Base-by-base conservation (phyloP, 345 rosid species). In the Eucalyptus sp. region DNA sequence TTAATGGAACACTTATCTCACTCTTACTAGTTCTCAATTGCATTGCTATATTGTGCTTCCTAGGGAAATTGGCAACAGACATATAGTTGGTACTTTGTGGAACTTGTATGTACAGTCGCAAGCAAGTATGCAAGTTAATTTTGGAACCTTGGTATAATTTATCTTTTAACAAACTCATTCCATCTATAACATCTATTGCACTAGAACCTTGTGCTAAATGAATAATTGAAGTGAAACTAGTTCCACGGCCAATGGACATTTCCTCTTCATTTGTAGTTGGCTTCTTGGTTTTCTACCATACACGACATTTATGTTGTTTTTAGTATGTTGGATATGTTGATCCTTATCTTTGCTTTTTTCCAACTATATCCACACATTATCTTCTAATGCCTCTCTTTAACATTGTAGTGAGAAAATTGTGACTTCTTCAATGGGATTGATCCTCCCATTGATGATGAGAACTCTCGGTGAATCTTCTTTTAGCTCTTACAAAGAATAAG, bases 41-140 rank as follows among this genome's bases (percentile, higher is more conserved):
- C 68, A 60, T 60, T 27, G 68, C 31, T 27, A 60, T 12, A 29
- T 60, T 12, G 16, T 60, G 68, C 68, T 27, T 60, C 33, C 68
- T 91, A 97, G 98, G 98, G 95, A 97, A 94, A 95, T 94, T 88
- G 98, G 99, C 33, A 96, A 95, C 92, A 96, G 96, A 81, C 98
- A 96, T 94, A 87, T 96, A 93, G 96, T 97, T 86, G 99, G 99
- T 90, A 97, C 96, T 20, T 93, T 96, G 48, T 90, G 99, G 88
- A 97, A 97, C 94, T 91, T 97, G 99, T 94, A 94, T 92, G 96
- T 66, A 87, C n/a, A 60, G 7, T 27, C 12, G 0, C 66, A 10
- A 27, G 66, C 66, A 60, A 25, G n/a, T 27, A 1, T 12, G 31
- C 1, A 60, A 12, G n/a, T 27, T 27, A 83, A 71, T 33, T 43